Percentiles rank a stretch among this genome's conserved stretches.
Conservation (phyloP, 2,329 filamentous ascomycete genomes). For the Ampelomyces quisqualis region DNA sequence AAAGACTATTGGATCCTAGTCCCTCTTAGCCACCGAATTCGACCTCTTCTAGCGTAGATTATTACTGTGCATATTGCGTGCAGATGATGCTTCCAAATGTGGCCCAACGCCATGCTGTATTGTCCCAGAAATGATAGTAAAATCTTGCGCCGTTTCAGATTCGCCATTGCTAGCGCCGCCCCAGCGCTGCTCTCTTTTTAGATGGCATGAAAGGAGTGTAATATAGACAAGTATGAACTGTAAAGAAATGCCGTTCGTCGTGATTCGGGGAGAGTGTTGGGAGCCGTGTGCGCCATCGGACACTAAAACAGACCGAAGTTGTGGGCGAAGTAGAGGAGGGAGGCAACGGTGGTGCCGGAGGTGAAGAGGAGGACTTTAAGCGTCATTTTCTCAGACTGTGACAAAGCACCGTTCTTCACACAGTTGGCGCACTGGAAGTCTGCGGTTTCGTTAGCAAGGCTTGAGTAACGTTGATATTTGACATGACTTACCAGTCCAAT, state of each 20-base stretch:
- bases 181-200: constrained; percentile 16
- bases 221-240: constrained; percentile 24
- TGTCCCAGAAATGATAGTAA: constrained; percentile 10
- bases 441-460: constrained; percentile 25
- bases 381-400: constrained; percentile 56
- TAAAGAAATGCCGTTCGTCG: constrained; percentile 22
- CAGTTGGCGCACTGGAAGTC: constrained; percentile 61
- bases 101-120: constrained; percentile 17
- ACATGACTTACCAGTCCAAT: constrained; percentile 50
- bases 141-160: constrained; percentile 10
- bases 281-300: background rate
- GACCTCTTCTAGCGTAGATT: constrained; percentile 6
- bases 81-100: background rate
- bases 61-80: constrained; percentile 12
- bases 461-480: background rate
- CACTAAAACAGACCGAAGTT: constrained; percentile 47
- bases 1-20: constrained; percentile 9
- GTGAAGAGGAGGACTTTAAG: constrained; percentile 59
- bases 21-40: background rate
- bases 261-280: background rate
- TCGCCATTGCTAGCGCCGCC: constrained; percentile 14
- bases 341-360: constrained; percentile 57
- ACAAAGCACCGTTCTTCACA: constrained; percentile 49
- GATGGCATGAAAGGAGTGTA: constrained; percentile 18
- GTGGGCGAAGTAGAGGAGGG: constrained; percentile 56